Evolutionary conservation across 83 land plant species (phyloP), one percentile per base, ranked within the genome.

Genomic region (Isoetes engelmannii): DNA sequence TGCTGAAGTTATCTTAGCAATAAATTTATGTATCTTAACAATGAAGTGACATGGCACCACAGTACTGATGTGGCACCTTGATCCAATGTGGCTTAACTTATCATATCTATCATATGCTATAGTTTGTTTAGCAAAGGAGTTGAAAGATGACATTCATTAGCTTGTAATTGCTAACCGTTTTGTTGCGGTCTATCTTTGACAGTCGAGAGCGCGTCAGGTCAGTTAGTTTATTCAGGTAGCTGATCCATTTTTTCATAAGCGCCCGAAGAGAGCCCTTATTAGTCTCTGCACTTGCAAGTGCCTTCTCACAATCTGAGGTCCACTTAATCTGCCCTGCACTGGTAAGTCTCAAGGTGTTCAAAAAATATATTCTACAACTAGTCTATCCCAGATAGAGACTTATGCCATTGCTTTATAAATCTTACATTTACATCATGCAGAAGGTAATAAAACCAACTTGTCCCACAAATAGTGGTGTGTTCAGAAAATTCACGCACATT

Each of bases 281-380:
- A 37, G 69, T 53, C 57, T 74, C 79, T 45, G 75, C 59, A 19
- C 54, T 44, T 6, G 77, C 46, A 18, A 76, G 61, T 60, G 79
- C 79, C 44, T 71, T 76, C 54, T 76, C 79, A 71, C 63, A 71
- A 51, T 76, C 75, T 20, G 75, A 18, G 17, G 79, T 76, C 79
- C 79, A 76, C 58, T 76, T 76, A n/a, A 76, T 76, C 48, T 76
- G 79, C 20, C 79, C 79, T 28, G 79, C 79, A 71, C 79, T 76
- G 76, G 19, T 20, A 59, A 28, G 37, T 2, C 37, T 28, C 37
- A 28, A 28, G 55, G 55, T 17, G 1, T 17, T 51, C 55, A 28
- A 28, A 0, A 28, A 28, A 28, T 28, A 28, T 28, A 28, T 28
- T 28, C 37, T 28, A 28, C 37, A 28, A 28, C 37, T 28, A 2